A percentile compares a stretch with the other conserved stretches of the same genome.
Evolutionary conservation across 805 yeast genomes (phyloP).

Genomic region (Candida odintsovae): DNA sequence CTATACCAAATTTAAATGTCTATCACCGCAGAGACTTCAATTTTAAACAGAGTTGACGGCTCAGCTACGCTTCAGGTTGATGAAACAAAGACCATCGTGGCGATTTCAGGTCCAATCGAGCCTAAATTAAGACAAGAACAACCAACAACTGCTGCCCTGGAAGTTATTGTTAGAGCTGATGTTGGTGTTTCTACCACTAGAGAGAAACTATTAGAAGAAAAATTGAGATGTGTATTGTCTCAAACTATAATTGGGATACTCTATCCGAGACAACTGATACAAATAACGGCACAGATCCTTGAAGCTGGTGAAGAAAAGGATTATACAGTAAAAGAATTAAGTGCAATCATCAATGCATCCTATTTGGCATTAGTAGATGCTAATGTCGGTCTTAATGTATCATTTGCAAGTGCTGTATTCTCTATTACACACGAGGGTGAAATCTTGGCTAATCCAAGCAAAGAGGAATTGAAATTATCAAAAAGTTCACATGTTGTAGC

Average conservation of each 20-base stretch:
- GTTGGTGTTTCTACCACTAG: constrained; percentile 68
- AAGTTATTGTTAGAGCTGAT: constrained; percentile 73
- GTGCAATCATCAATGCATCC: constrained; percentile 52
- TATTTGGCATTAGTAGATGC: constrained; percentile 76
- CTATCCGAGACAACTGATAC: constrained; percentile 77
- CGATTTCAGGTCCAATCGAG: constrained; percentile 91
- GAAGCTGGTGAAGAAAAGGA: constrained; percentile 43
- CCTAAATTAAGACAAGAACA: constrained; percentile 76
- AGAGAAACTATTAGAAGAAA: constrained; percentile 72
- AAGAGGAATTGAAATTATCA: constrained; percentile 35
- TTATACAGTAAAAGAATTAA: constrained; percentile 20
- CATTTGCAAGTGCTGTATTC: constrained; percentile 55
- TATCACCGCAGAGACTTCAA: constrained; percentile 12
- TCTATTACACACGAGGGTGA: constrained; percentile 30
- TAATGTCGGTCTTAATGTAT: constrained; percentile 60
- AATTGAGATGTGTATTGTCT: constrained; percentile 54
- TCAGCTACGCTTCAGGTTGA: constrained; percentile 56
- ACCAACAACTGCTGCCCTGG: constrained; percentile 73
- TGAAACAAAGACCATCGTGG: constrained; percentile 54
- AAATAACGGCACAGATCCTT: constrained; percentile 60
- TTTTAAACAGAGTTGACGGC: constrained; percentile 68
- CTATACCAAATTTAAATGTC: background rate
- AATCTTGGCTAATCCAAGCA: constrained; percentile 40
- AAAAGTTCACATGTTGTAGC: constrained; percentile 63
- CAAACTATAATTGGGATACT: constrained; percentile 53